Conservation (phyloP, 768 basidiomycete genomes). For the Pisolithus albus region DNA sequence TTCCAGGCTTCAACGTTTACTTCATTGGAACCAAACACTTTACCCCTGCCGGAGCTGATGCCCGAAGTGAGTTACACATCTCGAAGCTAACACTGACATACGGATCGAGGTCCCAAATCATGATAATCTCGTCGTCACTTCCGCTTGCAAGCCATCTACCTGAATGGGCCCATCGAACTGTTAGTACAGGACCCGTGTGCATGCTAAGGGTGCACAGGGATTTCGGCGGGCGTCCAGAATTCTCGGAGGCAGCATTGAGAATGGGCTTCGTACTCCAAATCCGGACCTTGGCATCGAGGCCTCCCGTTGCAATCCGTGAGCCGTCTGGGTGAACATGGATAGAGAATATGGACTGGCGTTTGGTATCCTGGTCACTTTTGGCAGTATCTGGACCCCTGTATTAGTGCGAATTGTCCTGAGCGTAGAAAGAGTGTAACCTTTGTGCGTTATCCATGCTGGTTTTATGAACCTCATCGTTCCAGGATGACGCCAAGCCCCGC, state of each 20-base stretch:
- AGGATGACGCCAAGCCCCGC: too few species aligned
- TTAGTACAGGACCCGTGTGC: constrained; percentile 90
- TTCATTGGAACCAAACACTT: constrained; percentile 92
- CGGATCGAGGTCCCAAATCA: constrained; percentile 98
- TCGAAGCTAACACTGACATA: constrained; percentile 35
- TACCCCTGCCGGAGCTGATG: constrained; percentile 67
- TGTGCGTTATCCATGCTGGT: too few species aligned
- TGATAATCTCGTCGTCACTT: constrained; percentile 90
- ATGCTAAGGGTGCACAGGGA: constrained; percentile 72
- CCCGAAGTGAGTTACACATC: constrained; percentile 4
- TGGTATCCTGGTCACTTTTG: constrained; percentile 50
- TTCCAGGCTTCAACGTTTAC: constrained; percentile 98
- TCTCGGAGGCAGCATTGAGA: constrained; percentile 62
- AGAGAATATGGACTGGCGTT: constrained; percentile 82
- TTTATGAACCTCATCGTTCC: too few species aligned
- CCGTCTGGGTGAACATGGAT: constrained; percentile 80
- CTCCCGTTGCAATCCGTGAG: constrained; percentile 94
- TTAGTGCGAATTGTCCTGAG: too few species aligned
- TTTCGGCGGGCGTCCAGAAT: constrained; percentile 70
- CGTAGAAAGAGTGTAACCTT: too few species aligned
- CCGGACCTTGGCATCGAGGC: constrained; percentile 90
- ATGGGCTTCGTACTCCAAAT: constrained; percentile 98
- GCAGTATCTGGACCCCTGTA: constrained; percentile 28
- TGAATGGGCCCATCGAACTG: constrained; percentile 89
- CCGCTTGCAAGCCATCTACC: constrained; percentile 94